Evolutionary conservation across 306 rosid species (phyloP).

Genomic region (Cotoneaster glaucophyllus): DNA sequence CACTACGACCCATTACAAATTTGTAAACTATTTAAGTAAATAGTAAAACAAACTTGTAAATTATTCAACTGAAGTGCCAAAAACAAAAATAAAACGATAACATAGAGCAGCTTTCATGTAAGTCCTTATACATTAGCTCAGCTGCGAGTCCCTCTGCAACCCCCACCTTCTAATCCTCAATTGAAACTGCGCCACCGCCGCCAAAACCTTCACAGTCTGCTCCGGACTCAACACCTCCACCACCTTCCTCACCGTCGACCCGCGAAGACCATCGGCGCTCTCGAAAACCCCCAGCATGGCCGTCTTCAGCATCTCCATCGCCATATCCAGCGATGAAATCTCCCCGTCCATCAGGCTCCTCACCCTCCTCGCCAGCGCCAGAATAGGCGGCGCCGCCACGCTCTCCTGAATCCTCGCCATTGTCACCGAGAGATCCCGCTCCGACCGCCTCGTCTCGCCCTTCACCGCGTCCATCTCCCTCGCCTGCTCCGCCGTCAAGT

Average conservation of each 20-base stretch:
- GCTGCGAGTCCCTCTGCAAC: neutral
- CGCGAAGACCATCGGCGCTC: constrained; percentile 20
- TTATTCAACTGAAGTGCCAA: too few relatives aligned
- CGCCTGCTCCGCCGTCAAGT: constrained; percentile 8
- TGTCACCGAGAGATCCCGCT: constrained; percentile 20
- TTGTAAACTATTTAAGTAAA: too few relatives aligned
- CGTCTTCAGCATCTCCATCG: constrained; percentile 17
- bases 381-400: constrained; percentile 21
- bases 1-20: too few relatives aligned
- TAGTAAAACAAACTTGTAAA: too few relatives aligned
- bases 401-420: constrained; percentile 35
- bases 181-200: constrained; percentile 30
- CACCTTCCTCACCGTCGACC: constrained; percentile 21
- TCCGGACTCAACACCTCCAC: constrained; percentile 19
- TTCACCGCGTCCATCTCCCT: neutral
- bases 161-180: constrained; percentile 19
- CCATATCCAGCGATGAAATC: constrained; percentile 10
- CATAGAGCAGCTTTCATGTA: too few relatives aligned
- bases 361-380: constrained; percentile 6
- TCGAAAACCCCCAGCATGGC: constrained; percentile 15
- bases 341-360: constrained; percentile 18
- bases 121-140: neutral
- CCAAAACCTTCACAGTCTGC: constrained; percentile 34
- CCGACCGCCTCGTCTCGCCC: constrained; percentile 9
- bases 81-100: too few relatives aligned